These are phyloP conservation scores for Rhododendron griersonianum DNA, from an alignment of 148 eudicot species.

Conservation along the genomic window DNA sequence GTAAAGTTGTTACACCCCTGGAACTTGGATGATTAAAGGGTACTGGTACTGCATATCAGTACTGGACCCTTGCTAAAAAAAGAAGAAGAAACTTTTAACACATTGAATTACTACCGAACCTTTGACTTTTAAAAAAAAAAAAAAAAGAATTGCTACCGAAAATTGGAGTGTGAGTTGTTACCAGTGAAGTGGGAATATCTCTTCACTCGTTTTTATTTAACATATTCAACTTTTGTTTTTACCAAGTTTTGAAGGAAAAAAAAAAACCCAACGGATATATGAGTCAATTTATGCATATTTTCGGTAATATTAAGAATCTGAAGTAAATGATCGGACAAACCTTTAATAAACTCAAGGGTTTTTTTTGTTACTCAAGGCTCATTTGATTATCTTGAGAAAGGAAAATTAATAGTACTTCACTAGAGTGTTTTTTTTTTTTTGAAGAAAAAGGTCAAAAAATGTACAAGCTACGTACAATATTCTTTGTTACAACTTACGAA, in stretches of 20 bases:
- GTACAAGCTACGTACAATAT: no score
- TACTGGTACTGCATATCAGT: no score
- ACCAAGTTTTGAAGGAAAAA: neutral
- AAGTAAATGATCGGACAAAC: neutral
- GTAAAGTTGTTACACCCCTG: conserved; percentile 15
- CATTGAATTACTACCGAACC: neutral
- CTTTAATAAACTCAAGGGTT: neutral
- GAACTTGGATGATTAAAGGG: neutral
- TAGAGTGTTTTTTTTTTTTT: no score
- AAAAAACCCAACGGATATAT: neutral
- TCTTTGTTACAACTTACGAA: no score
- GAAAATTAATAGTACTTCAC: no score
- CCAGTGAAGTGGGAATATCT: neutral
- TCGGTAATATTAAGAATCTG: neutral
- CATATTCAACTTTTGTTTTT: no score
- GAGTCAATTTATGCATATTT: neutral
- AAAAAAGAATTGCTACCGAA: no score
- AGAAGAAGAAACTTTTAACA: neutral
- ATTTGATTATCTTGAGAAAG: neutral
- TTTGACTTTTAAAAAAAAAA: no score
- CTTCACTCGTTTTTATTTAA: neutral
- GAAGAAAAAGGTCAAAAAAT: no score
- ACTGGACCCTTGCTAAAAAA: neutral
- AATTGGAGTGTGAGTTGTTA: no score
- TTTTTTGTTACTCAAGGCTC: neutral